Percentiles rank a stretch among this genome's conserved stretches.
These are phyloP conservation scores for Kalanchoe fedtschenkoi DNA, from an alignment of 164 flowering plant genomes.

Conservation along the genomic window DNA sequence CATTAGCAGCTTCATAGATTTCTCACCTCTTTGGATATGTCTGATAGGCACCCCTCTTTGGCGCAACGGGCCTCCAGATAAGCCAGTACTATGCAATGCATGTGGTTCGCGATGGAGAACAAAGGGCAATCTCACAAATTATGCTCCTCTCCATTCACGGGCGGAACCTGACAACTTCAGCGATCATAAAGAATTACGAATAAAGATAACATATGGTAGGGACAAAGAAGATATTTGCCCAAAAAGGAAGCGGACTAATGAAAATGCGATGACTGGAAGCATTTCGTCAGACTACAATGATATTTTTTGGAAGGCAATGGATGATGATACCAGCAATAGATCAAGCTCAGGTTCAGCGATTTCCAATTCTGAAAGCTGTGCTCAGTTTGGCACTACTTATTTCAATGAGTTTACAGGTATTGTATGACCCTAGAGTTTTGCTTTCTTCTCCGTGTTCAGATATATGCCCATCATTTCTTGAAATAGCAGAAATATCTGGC, in stretches of 20 bases:
- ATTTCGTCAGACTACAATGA: constrained; percentile 22
- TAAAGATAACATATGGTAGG: background rate
- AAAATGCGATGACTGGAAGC: constrained; percentile 14
- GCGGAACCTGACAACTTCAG: background rate
- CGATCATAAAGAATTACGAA: background rate
- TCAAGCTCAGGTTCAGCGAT: constrained; percentile 93
- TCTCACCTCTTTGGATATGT: background rate
- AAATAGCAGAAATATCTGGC: no score
- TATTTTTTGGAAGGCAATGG: constrained; percentile 32
- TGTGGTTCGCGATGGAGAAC: constrained; percentile 41
- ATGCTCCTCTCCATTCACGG: constrained; percentile 24
- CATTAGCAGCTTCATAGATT: no score
- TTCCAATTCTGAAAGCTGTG: constrained; percentile 81
- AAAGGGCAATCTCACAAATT: constrained; percentile 25
- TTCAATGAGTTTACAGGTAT: constrained; percentile 84
- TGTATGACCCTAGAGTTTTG: background rate
- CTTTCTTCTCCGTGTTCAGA: background rate
- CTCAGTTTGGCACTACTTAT: constrained; percentile 57
- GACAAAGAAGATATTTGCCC: background rate
- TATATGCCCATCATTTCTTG: no score
- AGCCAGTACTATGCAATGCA: constrained; percentile 40
- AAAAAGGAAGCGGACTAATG: constrained; percentile 41
- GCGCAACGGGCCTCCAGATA: constrained; percentile 38
- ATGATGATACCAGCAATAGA: constrained; percentile 73
- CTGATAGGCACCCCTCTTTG: constrained; percentile 32